Conservation (phyloP, 352 stramenopile species). For the Pythium sp. region DNA sequence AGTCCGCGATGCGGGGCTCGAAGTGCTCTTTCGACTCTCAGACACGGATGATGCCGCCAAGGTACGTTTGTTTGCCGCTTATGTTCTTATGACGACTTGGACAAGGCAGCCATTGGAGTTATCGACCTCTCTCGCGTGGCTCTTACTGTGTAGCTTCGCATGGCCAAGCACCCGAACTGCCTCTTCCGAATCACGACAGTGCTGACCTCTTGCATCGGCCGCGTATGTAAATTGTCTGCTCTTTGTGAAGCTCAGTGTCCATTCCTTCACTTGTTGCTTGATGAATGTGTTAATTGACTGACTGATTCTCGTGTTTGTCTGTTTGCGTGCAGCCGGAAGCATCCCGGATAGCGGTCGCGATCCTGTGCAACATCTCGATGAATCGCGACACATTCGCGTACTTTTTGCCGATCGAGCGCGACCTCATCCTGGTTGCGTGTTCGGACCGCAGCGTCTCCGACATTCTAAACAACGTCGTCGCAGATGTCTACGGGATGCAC, state of each 20-base stretch:
- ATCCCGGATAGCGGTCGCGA: conserved; percentile 66
- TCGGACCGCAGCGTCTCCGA: conserved; percentile 76
- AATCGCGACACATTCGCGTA: conserved; percentile 71
- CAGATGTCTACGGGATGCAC: conserved; percentile 82
- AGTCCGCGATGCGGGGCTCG: conserved; percentile 68
- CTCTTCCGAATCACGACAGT: conserved; percentile 48
- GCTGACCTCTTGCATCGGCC: conserved; percentile 67
- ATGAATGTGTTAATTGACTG: conserved; percentile 6
- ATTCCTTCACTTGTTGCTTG: neutral
- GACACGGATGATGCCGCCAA: conserved; percentile 60
- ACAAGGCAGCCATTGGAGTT: neutral
- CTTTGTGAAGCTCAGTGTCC: neutral
- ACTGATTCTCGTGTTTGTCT: neutral
- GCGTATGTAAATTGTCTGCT: conserved; percentile 33
- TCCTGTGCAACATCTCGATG: conserved; percentile 75
- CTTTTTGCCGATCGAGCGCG: conserved; percentile 77
- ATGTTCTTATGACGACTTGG: neutral
- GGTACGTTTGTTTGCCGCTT: conserved; percentile 16
- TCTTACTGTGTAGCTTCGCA: conserved; percentile 34
- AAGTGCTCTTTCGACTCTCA: conserved; percentile 72
- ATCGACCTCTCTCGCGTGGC: neutral
- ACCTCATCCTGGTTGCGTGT: conserved; percentile 67
- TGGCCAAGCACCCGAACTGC: conserved; percentile 67
- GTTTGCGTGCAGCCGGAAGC: conserved; percentile 53
- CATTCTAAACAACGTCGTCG: conserved; percentile 79